Percentiles rank a stretch among this genome's conserved stretches.
Evolutionary conservation across 2,329 filamentous ascomycete species (phyloP).

Genomic region (Talaromyces albobiverticillius): DNA sequence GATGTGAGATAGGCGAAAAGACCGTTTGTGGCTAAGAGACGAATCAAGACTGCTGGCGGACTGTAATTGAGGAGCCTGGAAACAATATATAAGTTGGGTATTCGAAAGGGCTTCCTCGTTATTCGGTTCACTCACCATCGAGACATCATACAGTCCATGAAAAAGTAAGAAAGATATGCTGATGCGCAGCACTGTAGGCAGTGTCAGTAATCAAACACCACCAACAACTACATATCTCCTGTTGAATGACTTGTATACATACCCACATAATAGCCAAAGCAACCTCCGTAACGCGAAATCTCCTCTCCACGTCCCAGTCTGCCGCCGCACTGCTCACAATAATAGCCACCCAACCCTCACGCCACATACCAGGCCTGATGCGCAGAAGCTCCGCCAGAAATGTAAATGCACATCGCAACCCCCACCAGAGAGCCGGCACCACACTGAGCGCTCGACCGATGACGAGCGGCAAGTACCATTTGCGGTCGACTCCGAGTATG

Average conservation of each 20-base stretch:
- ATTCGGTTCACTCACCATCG: slow-evolving; percentile 59
- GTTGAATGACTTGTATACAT: slow-evolving; percentile 31
- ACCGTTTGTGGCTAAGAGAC: slow-evolving; percentile 70
- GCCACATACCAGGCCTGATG: slow-evolving; percentile 42
- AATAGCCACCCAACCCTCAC: slow-evolving; percentile 39
- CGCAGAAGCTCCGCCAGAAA: slow-evolving; percentile 63
- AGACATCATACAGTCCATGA: slow-evolving; percentile 81
- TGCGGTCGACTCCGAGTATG: slow-evolving; percentile 67
- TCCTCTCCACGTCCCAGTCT: slow-evolving; percentile 45
- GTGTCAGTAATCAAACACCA: background rate
- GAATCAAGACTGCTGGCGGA: slow-evolving; percentile 71
- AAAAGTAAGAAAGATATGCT: slow-evolving; percentile 77
- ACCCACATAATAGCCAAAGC: slow-evolving; percentile 73
- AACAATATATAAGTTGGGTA: background rate
- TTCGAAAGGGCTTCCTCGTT: background rate
- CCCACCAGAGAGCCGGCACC: slow-evolving; percentile 69
- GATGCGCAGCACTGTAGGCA: slow-evolving; percentile 65
- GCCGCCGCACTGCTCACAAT: slow-evolving; percentile 35
- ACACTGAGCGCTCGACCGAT: slow-evolving; percentile 70
- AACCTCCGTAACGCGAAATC: slow-evolving; percentile 64
- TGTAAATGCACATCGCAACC: slow-evolving; percentile 64
- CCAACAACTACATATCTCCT: background rate
- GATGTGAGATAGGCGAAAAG: slow-evolving; percentile 74
- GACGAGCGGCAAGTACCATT: slow-evolving; percentile 72
- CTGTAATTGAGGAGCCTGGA: slow-evolving; percentile 78